Percentiles rank a stretch among this genome's conserved stretches.
Conservation (phyloP, 129 eudicot species). For the Artemisia annua region DNA sequence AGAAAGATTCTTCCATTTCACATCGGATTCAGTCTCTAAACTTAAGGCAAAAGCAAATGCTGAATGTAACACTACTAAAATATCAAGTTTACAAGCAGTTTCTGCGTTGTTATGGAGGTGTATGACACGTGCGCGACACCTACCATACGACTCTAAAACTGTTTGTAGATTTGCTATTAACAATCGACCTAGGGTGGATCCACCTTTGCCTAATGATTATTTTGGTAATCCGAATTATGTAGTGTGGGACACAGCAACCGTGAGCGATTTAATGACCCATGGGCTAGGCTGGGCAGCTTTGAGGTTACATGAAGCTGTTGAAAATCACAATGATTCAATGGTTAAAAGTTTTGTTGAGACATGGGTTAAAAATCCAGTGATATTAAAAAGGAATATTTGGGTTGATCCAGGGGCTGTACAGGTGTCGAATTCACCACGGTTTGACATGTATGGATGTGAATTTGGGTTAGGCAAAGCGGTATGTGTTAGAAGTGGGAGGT, state of each 20-base stretch:
- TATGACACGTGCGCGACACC: conserved; percentile 18
- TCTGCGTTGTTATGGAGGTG: conserved; percentile 44
- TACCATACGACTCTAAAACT: not conserved
- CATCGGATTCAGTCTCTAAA: conserved; percentile 10
- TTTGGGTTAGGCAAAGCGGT: conserved; percentile 45
- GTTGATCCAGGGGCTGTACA: not conserved
- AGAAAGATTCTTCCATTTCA: conserved; percentile 37
- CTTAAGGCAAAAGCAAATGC: conserved; percentile 41
- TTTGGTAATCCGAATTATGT: conserved; percentile 31
- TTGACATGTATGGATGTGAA: conserved; percentile 32
- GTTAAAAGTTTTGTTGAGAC: not conserved
- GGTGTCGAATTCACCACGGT: conserved; percentile 31
- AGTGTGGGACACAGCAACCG: not conserved
- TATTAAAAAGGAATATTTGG: not conserved
- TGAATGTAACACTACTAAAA: conserved; percentile 20
- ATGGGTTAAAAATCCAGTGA: conserved; percentile 24
- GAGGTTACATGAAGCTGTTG: conserved; percentile 25
- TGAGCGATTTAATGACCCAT: conserved; percentile 15
- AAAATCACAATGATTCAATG: not conserved
- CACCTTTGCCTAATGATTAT: conserved; percentile 31
- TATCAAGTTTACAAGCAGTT: conserved; percentile 42
- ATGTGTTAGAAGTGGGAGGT: conserved; percentile 29
- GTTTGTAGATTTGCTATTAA: conserved; percentile 4
- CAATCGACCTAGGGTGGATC: conserved; percentile 24
- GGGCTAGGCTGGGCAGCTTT: conserved; percentile 40